Evolutionary conservation across 768 basidiomycete species (phyloP).

Genomic region (Lactarius tabidus): DNA sequence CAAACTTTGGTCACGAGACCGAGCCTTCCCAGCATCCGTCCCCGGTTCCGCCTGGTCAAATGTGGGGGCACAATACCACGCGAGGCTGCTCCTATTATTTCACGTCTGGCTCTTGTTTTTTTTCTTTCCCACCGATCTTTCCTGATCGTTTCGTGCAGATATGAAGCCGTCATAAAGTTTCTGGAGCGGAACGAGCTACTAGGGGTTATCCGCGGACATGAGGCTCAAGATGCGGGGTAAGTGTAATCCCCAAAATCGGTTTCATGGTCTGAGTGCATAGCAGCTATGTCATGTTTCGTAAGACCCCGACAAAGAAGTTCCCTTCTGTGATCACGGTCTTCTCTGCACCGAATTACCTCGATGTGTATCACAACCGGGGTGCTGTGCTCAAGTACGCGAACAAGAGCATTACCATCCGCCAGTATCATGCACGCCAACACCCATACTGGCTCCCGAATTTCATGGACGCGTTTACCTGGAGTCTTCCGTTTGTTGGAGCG

Average conservation of each 20-base stretch:
- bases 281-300: slow-evolving; percentile 91
- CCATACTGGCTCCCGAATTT: slow-evolving; percentile 99
- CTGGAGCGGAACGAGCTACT: slow-evolving; percentile 86
- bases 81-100: slow-evolving; percentile 91
- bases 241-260: slow-evolving; percentile 25
- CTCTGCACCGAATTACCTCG: slow-evolving; percentile 94
- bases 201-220: slow-evolving; percentile 94
- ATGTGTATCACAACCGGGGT: slow-evolving; percentile 94
- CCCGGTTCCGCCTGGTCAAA: slow-evolving; percentile 52
- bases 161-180: slow-evolving; percentile 89
- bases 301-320: slow-evolving; percentile 92
- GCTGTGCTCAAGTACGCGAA: slow-evolving; percentile 97
- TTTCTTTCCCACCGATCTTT: neutral
- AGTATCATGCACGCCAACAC: slow-evolving; percentile 45
- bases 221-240: slow-evolving; percentile 94
- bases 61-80: slow-evolving; percentile 75
- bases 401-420: slow-evolving; percentile 90
- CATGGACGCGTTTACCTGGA: slow-evolving; percentile 99
- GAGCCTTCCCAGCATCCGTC: slow-evolving; percentile 48
- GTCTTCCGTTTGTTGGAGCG: slow-evolving; percentile 95
- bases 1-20: slow-evolving; percentile 81
- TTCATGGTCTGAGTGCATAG: slow-evolving; percentile 6
- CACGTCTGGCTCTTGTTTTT: slow-evolving; percentile 54
- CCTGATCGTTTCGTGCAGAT: slow-evolving; percentile 39
- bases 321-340: slow-evolving; percentile 98